Conservation (phyloP, 2,329 filamentous ascomycete species). For the Sordariomycetes sp. region DNA sequence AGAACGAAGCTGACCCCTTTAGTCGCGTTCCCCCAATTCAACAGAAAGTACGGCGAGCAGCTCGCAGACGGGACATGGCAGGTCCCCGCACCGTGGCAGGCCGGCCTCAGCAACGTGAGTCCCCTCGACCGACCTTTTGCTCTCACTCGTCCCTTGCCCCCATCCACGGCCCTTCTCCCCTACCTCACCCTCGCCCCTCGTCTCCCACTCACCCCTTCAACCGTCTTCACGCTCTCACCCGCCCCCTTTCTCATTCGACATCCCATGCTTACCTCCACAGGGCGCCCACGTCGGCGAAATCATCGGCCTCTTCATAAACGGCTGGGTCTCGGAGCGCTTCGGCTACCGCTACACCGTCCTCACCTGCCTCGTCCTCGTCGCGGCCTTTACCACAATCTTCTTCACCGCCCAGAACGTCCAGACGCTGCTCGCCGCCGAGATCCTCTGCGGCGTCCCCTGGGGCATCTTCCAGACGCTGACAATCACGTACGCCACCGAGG, state of each 20-base stretch:
- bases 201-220: no score
- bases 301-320: slow-evolving; percentile 42
- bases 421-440: slow-evolving; percentile 25
- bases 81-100: slow-evolving; percentile 34
- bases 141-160: slow-evolving; percentile 11
- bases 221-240: slow-evolving; percentile 26
- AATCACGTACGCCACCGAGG: slow-evolving; percentile 32
- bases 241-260: slow-evolving; percentile 22
- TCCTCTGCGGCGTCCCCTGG: slow-evolving; percentile 22
- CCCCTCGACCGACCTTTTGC: slow-evolving; percentile 16
- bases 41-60: slow-evolving; percentile 13
- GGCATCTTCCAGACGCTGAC: slow-evolving; percentile 26
- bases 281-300: slow-evolving; percentile 50
- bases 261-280: slow-evolving; percentile 17
- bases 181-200: no score
- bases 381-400: slow-evolving; percentile 28
- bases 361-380: slow-evolving; percentile 21
- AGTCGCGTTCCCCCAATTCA: slow-evolving; percentile 12
- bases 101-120: slow-evolving; percentile 14
- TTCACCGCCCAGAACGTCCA: slow-evolving; percentile 27
- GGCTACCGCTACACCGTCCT: slow-evolving; percentile 31
- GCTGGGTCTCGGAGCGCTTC: slow-evolving; percentile 26
- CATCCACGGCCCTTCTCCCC: no score
- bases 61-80: slow-evolving; percentile 14
- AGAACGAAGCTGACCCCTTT: neutral